These are phyloP conservation scores for Aureobasidium sp. DNA, from an alignment of 2,329 filamentous ascomycete genomes.

Conservation along the genomic window DNA sequence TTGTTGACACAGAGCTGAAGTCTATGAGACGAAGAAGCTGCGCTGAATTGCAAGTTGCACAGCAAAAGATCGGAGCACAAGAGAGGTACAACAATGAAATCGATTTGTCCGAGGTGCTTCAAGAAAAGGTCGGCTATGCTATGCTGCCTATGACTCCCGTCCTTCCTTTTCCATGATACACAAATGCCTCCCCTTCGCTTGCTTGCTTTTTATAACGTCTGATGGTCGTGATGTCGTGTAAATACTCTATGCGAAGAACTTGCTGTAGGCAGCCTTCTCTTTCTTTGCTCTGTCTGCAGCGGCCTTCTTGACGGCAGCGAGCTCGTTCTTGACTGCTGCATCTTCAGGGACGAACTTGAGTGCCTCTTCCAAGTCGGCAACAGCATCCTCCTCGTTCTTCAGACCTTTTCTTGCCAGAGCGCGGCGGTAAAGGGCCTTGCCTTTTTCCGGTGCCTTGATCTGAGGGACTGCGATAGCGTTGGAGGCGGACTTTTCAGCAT, in stretches of 20 bases:
- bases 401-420: constrained; percentile 66
- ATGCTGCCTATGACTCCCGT: not conserved
- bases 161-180: not conserved
- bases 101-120: not conserved
- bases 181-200: not conserved
- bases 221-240: constrained; percentile 14
- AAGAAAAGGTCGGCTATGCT: not conserved
- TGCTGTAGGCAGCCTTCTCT: constrained; percentile 88
- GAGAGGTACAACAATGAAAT: not conserved
- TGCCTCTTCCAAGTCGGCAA: constrained; percentile 39
- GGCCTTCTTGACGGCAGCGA: constrained; percentile 69
- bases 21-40: not conserved
- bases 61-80: not conserved
- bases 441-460: constrained; percentile 68
- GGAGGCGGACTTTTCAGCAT: constrained; percentile 62
- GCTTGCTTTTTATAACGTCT: not conserved
- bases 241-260: constrained; percentile 60
- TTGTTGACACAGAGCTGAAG: constrained; percentile 9
- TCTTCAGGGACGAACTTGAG: constrained; percentile 56
- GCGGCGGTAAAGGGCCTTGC: constrained; percentile 82
- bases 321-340: constrained; percentile 65
- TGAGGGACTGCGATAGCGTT: constrained; percentile 62
- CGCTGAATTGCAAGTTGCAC: not conserved
- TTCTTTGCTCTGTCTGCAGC: constrained; percentile 68
- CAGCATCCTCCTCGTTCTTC: constrained; percentile 77